These are phyloP conservation scores for Guyanaporus albipodus DNA, from an alignment of 768 basidiomycete genomes.

Conservation along the genomic window DNA sequence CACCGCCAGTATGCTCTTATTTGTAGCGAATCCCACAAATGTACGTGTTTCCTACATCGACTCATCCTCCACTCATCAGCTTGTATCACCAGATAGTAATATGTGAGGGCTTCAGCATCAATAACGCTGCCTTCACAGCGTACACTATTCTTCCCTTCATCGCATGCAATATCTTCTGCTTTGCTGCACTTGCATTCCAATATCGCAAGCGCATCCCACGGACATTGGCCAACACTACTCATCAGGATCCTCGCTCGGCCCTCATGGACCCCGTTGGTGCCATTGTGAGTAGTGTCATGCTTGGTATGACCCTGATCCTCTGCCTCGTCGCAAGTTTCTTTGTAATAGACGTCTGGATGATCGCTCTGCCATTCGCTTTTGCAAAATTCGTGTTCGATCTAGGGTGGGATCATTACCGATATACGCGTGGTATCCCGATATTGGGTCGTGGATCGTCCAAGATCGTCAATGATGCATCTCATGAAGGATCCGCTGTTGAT, in stretches of 20 bases:
- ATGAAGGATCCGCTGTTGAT: too few relatives aligned
- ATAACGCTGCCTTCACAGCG: conserved; percentile 74
- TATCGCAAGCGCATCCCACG: conserved; percentile 56
- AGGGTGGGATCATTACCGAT: conserved; percentile 52
- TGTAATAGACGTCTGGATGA: conserved; percentile 79
- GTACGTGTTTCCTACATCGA: too few relatives aligned
- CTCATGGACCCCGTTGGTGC: conserved; percentile 80
- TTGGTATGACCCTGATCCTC: conserved; percentile 62
- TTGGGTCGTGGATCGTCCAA: neutral
- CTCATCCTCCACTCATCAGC: too few relatives aligned
- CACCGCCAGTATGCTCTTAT: too few relatives aligned
- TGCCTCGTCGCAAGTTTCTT: conserved; percentile 75
- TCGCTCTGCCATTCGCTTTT: conserved; percentile 76
- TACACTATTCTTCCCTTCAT: conserved; percentile 83
- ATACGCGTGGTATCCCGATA: conserved; percentile 21
- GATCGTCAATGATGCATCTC: too few relatives aligned
- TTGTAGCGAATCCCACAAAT: too few relatives aligned
- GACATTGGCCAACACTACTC: conserved; percentile 34
- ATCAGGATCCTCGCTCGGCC: conserved; percentile 52
- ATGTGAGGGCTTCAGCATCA: conserved; percentile 78
- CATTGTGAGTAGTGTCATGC: conserved; percentile 62
- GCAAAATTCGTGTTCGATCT: conserved; percentile 69
- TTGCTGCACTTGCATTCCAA: conserved; percentile 51
- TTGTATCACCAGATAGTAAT: conserved; percentile 56
- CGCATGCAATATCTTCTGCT: conserved; percentile 58